These are phyloP conservation scores for Neoboletus subvelutipes DNA, from an alignment of 768 basidiomycete species.

Conservation along the genomic window DNA sequence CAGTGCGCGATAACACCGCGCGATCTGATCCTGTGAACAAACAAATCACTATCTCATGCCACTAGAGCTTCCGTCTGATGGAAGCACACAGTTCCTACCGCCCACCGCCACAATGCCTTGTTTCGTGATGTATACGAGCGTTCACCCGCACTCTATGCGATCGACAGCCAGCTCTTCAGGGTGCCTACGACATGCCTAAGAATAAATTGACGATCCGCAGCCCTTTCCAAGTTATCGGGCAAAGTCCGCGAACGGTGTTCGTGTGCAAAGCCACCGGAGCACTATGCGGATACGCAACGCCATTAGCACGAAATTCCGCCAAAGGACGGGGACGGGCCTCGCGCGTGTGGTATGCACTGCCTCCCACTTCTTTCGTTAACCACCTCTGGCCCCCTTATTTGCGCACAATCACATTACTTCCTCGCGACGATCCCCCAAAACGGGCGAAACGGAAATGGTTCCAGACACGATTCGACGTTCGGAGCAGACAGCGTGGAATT, in stretches of 20 bases:
- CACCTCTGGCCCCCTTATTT: too few relatives aligned
- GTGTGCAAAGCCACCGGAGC: not conserved
- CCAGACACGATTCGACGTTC: not conserved
- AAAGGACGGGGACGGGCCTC: not conserved
- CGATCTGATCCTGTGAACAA: constrained; percentile 14
- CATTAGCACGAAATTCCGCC: not conserved
- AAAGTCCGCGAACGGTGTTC: constrained; percentile 9
- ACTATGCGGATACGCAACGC: not conserved
- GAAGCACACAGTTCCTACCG: not conserved
- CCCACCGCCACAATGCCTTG: not conserved
- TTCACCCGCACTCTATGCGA: constrained; percentile 3
- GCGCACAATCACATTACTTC: not conserved
- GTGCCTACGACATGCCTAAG: not conserved
- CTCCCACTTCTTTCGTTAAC: not conserved
- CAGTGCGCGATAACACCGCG: not conserved
- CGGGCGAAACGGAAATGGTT: too few relatives aligned
- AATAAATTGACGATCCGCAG: constrained; percentile 19
- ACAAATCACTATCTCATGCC: not conserved
- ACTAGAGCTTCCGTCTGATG: constrained; percentile 2
- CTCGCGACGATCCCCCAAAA: too few relatives aligned
- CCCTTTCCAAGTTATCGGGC: not conserved
- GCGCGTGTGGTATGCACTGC: not conserved
- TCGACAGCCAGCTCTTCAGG: constrained; percentile 1
- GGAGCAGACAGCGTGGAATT: not conserved
- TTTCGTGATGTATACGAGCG: not conserved